These are phyloP conservation scores for Protostelium mycophagum DNA, from an alignment of 78 protist species.

Conservation along the genomic window DNA sequence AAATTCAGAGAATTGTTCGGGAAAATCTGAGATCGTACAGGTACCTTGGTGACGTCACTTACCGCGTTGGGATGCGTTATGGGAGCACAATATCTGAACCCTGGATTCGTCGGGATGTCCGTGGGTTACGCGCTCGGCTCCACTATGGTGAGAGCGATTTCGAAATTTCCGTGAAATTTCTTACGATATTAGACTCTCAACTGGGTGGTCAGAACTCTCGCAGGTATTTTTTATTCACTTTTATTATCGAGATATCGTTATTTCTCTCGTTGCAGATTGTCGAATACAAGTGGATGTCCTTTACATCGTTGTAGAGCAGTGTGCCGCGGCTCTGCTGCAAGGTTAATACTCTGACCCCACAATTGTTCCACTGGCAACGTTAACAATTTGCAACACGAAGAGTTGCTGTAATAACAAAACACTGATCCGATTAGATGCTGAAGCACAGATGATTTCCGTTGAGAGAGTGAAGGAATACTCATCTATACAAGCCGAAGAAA, in stretches of 20 bases:
- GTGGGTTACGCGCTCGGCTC: slow-evolving; percentile 33
- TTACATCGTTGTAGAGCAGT: no score
- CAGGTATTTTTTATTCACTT: slow-evolving; percentile 1
- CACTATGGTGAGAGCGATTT: background rate
- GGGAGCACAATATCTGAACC: background rate
- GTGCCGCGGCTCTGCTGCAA: no score
- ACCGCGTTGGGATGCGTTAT: background rate
- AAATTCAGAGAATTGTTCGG: background rate
- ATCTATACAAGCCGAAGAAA: slow-evolving; percentile 6
- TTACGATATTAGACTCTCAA: slow-evolving; percentile 14
- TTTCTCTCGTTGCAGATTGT: no score
- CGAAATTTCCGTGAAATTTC: background rate
- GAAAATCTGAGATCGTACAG: no score
- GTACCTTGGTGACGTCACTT: background rate
- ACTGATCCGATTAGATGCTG: no score
- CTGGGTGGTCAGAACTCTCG: slow-evolving; percentile 27
- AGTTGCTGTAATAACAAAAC: no score
- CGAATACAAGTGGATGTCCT: no score
- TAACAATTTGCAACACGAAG: no score
- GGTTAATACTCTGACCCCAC: no score
- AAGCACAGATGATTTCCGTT: slow-evolving; percentile 70
- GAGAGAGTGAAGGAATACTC: slow-evolving; percentile 68
- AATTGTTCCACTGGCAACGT: no score
- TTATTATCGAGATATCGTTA: no score
- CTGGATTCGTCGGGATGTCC: slow-evolving; percentile 45